A percentile compares a stretch with the other conserved stretches of the same genome.
These are phyloP conservation scores for Nitzschia sp. DNA, from an alignment of 108 stramenopile species.

Conservation along the genomic window DNA sequence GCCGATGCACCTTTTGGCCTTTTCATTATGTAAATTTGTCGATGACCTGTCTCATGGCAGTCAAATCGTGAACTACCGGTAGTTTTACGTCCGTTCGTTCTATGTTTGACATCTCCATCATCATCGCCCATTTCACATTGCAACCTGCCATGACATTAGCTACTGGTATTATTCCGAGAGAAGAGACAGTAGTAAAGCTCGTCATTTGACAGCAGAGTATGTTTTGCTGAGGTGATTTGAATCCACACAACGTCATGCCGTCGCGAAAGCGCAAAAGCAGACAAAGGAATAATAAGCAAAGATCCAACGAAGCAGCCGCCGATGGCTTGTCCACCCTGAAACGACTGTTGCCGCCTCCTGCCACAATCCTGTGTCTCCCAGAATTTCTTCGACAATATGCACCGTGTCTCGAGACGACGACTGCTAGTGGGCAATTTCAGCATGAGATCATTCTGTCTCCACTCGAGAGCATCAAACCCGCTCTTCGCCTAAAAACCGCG, in stretches of 20 bases:
- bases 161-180: too few species aligned
- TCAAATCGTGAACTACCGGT: too few species aligned
- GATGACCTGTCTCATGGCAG: too few species aligned
- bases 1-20: too few species aligned
- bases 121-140: too few species aligned
- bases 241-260: not conserved
- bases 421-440: not conserved
- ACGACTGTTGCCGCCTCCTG: not conserved
- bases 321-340: slow-evolving; percentile 1
- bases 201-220: too few species aligned
- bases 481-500: not conserved
- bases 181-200: too few species aligned
- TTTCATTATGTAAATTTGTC: too few species aligned
- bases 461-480: not conserved
- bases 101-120: too few species aligned
- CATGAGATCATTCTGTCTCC: slow-evolving; percentile 11
- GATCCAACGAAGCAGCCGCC: not conserved
- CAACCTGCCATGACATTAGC: too few species aligned
- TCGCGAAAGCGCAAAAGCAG: slow-evolving; percentile 3
- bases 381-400: slow-evolving; percentile 29
- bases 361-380: slow-evolving; percentile 6
- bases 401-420: not conserved
- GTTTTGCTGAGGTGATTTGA: too few species aligned
- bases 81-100: too few species aligned
- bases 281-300: slow-evolving; percentile 3